Evolutionary conservation across 805 yeast species (phyloP).

Genomic region (Metschnikowia chrysomelidarum): DNA sequence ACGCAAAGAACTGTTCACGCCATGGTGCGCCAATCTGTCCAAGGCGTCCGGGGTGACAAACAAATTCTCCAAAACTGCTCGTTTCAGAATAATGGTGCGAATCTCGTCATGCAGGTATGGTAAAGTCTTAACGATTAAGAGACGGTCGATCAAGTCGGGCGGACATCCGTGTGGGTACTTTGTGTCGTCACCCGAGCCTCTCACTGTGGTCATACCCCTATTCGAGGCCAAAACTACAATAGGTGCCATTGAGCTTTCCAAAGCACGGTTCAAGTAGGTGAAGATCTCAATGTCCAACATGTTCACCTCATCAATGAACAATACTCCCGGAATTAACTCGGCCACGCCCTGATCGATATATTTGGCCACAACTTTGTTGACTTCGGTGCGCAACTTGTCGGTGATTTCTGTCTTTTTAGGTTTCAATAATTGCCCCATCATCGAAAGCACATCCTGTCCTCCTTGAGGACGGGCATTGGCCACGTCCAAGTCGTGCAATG

Average conservation of each 20-base stretch:
- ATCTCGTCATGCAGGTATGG: constrained; percentile 87
- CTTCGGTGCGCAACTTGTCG: constrained; percentile 90
- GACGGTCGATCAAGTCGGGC: constrained; percentile 87
- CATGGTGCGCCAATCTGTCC: constrained; percentile 69
- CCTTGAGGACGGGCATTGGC: constrained; percentile 97
- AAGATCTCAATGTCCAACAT: constrained; percentile 98
- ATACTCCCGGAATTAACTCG: constrained; percentile 94
- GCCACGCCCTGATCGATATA: constrained; percentile 98
- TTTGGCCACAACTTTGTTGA: constrained; percentile 91
- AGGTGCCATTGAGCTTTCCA: constrained; percentile 90
- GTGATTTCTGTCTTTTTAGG: constrained; percentile 97
- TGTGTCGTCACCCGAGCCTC: constrained; percentile 82
- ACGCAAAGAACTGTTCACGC: constrained; percentile 77
- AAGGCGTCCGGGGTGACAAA: constrained; percentile 68
- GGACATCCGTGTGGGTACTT: constrained; percentile 96
- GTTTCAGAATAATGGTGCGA: constrained; percentile 72
- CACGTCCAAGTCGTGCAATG: constrained; percentile 92
- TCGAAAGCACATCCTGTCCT: constrained; percentile 92
- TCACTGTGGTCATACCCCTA: constrained; percentile 86
- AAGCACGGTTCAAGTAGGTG: constrained; percentile 89
- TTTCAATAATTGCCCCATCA: constrained; percentile 96
- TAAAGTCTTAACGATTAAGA: constrained; percentile 86
- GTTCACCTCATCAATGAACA: constrained; percentile 97
- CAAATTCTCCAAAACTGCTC: constrained; percentile 76
- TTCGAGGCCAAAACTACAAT: constrained; percentile 94